A percentile compares a stretch with the other conserved stretches of the same genome.
Evolutionary conservation across 139 green algal genomes (phyloP).

Genomic region (Closterium sp.): DNA sequence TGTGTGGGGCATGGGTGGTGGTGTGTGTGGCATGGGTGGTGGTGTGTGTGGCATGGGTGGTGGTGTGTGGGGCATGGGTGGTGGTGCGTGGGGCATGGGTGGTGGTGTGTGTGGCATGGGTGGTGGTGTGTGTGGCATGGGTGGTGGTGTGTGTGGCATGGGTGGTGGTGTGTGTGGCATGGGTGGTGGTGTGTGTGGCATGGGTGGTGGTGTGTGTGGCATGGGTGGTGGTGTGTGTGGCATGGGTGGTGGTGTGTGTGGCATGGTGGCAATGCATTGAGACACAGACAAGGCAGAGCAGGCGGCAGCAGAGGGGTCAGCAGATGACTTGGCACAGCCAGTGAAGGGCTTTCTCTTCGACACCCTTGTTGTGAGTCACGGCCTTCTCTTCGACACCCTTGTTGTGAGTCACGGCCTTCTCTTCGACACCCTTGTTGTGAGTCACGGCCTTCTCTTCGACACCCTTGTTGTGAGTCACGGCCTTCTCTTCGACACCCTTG

Average conservation of each 20-base stretch:
- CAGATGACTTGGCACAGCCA: conserved; percentile 32
- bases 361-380: background rate
- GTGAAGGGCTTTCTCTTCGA: conserved; percentile 76
- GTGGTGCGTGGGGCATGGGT: too few species aligned
- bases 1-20: background rate
- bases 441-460: too few species aligned
- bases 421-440: background rate
- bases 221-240: background rate
- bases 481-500: too few species aligned
- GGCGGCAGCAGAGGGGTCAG: background rate
- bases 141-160: background rate
- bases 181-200: background rate
- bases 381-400: too few species aligned
- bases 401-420: background rate
- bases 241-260: background rate
- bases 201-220: background rate
- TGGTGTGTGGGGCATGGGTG: too few species aligned
- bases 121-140: background rate
- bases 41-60: too few species aligned
- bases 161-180: background rate
- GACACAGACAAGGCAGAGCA: background rate
- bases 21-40: background rate
- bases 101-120: background rate
- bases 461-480: background rate
- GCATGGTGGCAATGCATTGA: too few species aligned